A percentile compares a stretch with the other conserved stretches of the same genome.
phyloP scores from a whole-genome alignment of 805 yeast species.

The Priceomyces medius region DNA sequence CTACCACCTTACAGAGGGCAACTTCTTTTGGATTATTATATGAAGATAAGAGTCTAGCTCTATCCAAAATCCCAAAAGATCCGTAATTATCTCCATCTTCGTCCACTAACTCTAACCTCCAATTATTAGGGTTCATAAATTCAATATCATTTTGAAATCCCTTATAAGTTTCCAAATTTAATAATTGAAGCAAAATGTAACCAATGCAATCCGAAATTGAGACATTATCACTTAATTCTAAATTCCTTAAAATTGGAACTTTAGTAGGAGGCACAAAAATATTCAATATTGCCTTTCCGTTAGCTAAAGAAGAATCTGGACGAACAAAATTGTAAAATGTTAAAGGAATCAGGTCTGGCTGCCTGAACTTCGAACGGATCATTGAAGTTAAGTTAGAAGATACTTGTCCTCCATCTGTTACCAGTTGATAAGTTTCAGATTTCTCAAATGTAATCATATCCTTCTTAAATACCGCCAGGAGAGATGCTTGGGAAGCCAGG shows the following conservation, averaged over 20 bases:
- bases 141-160: constrained; percentile 8
- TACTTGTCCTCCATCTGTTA: neutral
- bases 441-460: constrained; percentile 21
- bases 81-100: constrained; percentile 94
- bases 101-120: constrained; percentile 81
- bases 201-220: constrained; percentile 43
- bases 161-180: constrained; percentile 20
- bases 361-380: constrained; percentile 37
- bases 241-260: constrained; percentile 21
- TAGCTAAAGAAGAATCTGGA: constrained; percentile 17
- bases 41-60: constrained; percentile 62
- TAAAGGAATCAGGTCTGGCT: constrained; percentile 43
- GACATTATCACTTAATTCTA: constrained; percentile 26
- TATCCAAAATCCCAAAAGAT: constrained; percentile 82
- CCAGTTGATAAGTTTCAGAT: constrained; percentile 11
- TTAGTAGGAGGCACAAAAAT: constrained; percentile 36
- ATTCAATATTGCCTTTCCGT: constrained; percentile 13
- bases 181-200: constrained; percentile 30
- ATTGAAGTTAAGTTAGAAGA: constrained; percentile 43
- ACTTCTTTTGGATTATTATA: constrained; percentile 78
- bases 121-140: constrained; percentile 56
- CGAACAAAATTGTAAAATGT: constrained; percentile 42
- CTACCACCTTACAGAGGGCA: constrained; percentile 64
- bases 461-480: constrained; percentile 1
- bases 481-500: neutral